These are phyloP conservation scores for Candida schatavii DNA, from an alignment of 805 yeast genomes.

Conservation along the genomic window DNA sequence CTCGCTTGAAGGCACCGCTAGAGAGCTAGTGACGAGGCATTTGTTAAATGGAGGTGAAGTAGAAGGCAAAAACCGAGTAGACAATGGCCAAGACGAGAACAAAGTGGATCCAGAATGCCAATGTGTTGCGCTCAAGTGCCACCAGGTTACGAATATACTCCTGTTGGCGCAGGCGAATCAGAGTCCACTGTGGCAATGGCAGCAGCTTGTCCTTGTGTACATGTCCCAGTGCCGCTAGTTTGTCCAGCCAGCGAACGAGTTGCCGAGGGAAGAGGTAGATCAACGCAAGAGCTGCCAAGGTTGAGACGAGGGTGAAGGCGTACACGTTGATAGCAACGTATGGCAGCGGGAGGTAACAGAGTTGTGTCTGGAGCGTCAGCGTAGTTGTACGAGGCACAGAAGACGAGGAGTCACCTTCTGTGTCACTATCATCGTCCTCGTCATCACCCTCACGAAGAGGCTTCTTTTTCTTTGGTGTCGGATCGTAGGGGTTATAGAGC, in stretches of 20 bases:
- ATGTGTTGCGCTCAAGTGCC: constrained; percentile 3
- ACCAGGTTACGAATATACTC: not conserved
- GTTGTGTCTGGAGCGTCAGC: constrained; percentile 36
- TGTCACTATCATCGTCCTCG: not conserved
- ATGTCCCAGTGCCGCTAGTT: not conserved
- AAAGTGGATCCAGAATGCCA: constrained; percentile 4
- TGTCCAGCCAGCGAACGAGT: not conserved
- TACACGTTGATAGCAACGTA: constrained; percentile 41
- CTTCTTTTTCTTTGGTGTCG: constrained; percentile 4
- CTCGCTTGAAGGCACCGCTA: no score
- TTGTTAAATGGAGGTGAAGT: constrained; percentile 7
- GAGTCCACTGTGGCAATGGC: not conserved
- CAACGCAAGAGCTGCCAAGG: constrained; percentile 13
- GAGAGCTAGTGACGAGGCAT: no score
- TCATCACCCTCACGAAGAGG: not conserved
- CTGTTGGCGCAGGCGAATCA: not conserved
- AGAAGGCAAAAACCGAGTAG: constrained; percentile 8
- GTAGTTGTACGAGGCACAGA: not conserved
- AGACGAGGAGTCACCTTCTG: no score
- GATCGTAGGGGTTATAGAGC: constrained; percentile 46
- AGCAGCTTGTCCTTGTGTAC: not conserved
- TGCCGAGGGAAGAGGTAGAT: constrained; percentile 6
- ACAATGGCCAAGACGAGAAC: constrained; percentile 1
- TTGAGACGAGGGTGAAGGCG: constrained; percentile 15
- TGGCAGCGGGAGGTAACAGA: constrained; percentile 60